These are phyloP conservation scores for Sicyos baderoa DNA, from an alignment of 306 rosid genomes.

Conservation along the genomic window DNA sequence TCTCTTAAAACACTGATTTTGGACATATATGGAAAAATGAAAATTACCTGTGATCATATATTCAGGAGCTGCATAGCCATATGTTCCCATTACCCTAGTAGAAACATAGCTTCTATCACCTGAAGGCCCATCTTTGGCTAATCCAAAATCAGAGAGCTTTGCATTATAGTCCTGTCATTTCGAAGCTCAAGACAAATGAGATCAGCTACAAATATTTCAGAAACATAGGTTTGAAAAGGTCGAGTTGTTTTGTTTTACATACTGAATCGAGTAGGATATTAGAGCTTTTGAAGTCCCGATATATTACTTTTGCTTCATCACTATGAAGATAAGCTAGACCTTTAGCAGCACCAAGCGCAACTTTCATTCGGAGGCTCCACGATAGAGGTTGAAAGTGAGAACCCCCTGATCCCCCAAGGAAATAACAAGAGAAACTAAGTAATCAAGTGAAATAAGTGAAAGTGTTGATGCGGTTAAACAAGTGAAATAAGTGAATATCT, in stretches of 20 bases:
- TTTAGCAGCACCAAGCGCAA: slow-evolving; percentile 82
- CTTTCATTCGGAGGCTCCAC: slow-evolving; percentile 75
- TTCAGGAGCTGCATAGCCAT: slow-evolving; percentile 94
- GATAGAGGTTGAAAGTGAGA: slow-evolving; percentile 82
- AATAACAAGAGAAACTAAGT: not conserved
- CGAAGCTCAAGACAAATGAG: not conserved
- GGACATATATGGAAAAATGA: slow-evolving; percentile 3
- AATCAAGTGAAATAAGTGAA: not conserved
- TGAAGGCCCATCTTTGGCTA: slow-evolving; percentile 93
- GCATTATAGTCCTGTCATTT: slow-evolving; percentile 56
- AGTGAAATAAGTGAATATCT: slow-evolving; percentile 31
- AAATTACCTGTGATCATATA: slow-evolving; percentile 84
- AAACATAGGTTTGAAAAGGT: slow-evolving; percentile 13
- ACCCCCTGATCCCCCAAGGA: slow-evolving; percentile 44
- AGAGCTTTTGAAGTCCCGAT: slow-evolving; percentile 75
- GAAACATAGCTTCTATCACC: slow-evolving; percentile 84
- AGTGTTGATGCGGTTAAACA: not conserved
- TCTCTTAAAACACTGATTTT: not conserved
- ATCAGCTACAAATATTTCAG: slow-evolving; percentile 23
- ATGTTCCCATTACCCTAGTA: slow-evolving; percentile 98
- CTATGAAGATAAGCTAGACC: slow-evolving; percentile 96
- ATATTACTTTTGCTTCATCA: slow-evolving; percentile 84
- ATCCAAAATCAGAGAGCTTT: slow-evolving; percentile 89
- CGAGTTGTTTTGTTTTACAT: slow-evolving; percentile 16
- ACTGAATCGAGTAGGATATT: slow-evolving; percentile 80